Base-by-base conservation (phyloP, 1,284 basidiomycete genomes). In the Leccinum pachyderme region DNA sequence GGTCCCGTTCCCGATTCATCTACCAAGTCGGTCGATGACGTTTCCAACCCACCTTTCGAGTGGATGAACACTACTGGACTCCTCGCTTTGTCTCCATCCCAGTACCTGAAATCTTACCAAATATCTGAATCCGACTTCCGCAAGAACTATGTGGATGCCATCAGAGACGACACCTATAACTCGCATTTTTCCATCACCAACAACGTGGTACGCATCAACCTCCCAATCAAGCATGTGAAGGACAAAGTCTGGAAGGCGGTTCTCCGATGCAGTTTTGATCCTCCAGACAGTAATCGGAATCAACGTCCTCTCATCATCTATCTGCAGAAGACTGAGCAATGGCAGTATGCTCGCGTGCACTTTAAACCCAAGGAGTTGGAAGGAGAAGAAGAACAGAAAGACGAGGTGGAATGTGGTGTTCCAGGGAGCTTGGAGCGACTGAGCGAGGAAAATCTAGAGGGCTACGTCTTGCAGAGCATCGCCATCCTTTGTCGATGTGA, bases 291-390 rank as follows among this genome's bases (percentile, higher is more conserved):
- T 5, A 51, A 54, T 9, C 39, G 53, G n/a, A n/a, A 37, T 6
- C 66, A 65, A 13, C 55, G 59, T 11, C 64, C 64, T 12, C 61
- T 66, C 2, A 37, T 57, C 3, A 64, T 69, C 51, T 66, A 69
- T 49, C 65, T 66, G 7, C 43, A 64, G 45, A 50, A 49, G 18
- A 53, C 51, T 13, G 22, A 52, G 5, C 47, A 52, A 2, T 43
- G 11, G 52, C 64, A 58, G 29, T 68, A 52, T n/a, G 0, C 49
- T n/a, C 59, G 67, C 9, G 47, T 47, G 2, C 67, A 69, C 37
- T 41, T 56, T 13, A 27, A 28, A 3, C 52, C 32, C 8, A n/a
- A 35, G 0, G 37, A 51, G 5, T 43, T 46, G 1, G 54, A 41
- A 12, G 55, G 2, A 4, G 49, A 33, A 12, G 37, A 58, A 0